Base-by-base conservation (phyloP, 805 yeast species). In the Kluyveromyces nonfermentans region DNA sequence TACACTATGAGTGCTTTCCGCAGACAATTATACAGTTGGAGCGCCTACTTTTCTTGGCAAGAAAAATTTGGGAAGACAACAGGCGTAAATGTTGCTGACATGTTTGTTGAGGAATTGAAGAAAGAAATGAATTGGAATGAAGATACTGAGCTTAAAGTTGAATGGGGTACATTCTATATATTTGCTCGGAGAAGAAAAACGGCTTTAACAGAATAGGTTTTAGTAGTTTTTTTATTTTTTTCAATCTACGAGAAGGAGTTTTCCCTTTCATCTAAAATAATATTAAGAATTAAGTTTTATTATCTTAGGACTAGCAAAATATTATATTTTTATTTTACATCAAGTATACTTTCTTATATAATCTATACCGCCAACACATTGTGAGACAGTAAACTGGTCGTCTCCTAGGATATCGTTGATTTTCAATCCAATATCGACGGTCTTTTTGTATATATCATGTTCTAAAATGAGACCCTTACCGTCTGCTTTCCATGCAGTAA, bases 401-500 rank as follows among this genome's bases (percentile, higher is more conserved):
- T 63, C 54, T 0, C 82, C 82, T 33, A 84, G 54, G 4, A 85
- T 66, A 4, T 72, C 69, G 15, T 72, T 68, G 12, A 85, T 70
- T 31, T 77, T 75, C 35, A 81, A 65, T 0, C 78, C 97, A 8
- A 79, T 76, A 49, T 79, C 70, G 4, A 85, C 90, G 0, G 95
- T 85, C 33, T 67, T 70, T 8, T 63, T 57, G 21, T 78, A 67
- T 5, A 82, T 82, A 63, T 90, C 98, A 60, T 90, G 97, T 54
- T 89, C 97, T 43, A 90, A 72, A 30, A 90, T 80, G 37, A 90
- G 59, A 0, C 96, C 97, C 18, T 59, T 61, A 2, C 62, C 54
- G 10, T 61, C 56, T 14, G 55, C 53, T 40, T 64, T 64, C 83
- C 90, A 87, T 7, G 54, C 53, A 2, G 55, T 57, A 2, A 85